These are phyloP conservation scores for Fagus sylvatica DNA, from an alignment of 306 rosid genomes.

Conservation along the genomic window DNA sequence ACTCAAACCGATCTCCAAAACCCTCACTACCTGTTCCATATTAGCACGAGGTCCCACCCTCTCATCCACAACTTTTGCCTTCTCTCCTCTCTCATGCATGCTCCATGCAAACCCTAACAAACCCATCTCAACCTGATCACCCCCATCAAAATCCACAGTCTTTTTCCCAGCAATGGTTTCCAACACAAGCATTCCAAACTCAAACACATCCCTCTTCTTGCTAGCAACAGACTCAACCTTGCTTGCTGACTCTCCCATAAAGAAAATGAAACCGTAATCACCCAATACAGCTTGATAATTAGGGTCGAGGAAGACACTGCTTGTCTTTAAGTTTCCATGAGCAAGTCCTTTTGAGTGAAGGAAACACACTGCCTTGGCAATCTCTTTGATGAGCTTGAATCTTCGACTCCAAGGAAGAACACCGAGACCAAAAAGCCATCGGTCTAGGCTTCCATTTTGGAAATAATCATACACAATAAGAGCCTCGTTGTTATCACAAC, in stretches of 20 bases:
- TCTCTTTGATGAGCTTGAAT: constrained; percentile 6
- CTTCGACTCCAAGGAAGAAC: constrained; percentile 11
- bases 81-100: not conserved
- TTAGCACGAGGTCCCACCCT: not conserved
- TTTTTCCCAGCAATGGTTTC: constrained; percentile 6
- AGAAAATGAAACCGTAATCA: not conserved
- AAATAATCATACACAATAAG: not conserved
- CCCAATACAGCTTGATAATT: constrained; percentile 4
- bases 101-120: not conserved
- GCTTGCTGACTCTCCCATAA: not conserved
- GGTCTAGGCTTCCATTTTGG: not conserved
- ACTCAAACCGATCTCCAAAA: constrained; percentile 6
- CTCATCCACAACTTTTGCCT: constrained; percentile 7
- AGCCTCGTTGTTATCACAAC: not conserved
- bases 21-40: not conserved
- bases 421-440: constrained; percentile 9
- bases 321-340: constrained; percentile 9
- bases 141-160: not conserved
- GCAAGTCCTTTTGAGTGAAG: not conserved
- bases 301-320: not conserved
- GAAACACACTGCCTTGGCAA: not conserved
- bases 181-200: not conserved
- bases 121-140: not conserved
- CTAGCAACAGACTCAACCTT: no score
- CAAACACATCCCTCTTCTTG: not conserved